Conservation (phyloP, 306 rosid genomes). For the Begonia peltatifolia region DNA sequence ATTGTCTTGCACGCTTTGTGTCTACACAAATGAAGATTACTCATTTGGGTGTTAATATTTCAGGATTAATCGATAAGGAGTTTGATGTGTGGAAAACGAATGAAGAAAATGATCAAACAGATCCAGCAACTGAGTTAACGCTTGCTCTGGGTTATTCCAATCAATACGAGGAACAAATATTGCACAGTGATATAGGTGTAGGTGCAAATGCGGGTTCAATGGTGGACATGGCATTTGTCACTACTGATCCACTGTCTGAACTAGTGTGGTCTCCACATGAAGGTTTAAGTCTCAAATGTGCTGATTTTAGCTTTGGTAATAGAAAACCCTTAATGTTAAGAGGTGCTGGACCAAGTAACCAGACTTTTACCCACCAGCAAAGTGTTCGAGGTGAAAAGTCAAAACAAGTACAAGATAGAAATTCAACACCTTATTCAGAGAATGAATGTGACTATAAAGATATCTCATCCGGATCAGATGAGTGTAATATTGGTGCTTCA, state of each 20-base stretch:
- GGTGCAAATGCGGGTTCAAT: conserved; percentile 91
- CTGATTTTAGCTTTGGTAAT: conserved; percentile 33
- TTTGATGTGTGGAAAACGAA: conserved; percentile 22
- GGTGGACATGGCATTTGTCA: conserved; percentile 30
- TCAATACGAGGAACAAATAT: conserved; percentile 16
- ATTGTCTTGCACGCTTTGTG: too few species aligned
- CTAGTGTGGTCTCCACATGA: conserved; percentile 80
- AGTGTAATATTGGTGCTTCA: too few species aligned
- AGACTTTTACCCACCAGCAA: conserved; percentile 34
- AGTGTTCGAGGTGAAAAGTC: conserved; percentile 19
- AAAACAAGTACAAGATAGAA: background rate
- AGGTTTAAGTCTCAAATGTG: conserved; percentile 51
- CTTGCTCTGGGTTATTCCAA: too few species aligned
- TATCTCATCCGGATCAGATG: too few species aligned
- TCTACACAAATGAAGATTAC: too few species aligned
- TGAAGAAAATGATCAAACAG: conserved; percentile 34
- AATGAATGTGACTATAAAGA: conserved; percentile 5
- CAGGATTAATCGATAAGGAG: conserved; percentile 26
- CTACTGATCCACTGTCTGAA: conserved; percentile 56
- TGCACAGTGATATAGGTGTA: conserved; percentile 53
- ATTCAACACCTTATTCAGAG: conserved; percentile 14
- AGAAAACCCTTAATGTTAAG: conserved; percentile 22
- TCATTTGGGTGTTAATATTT: conserved; percentile 19
- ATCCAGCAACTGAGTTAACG: conserved; percentile 38
- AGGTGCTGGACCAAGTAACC: conserved; percentile 40